phyloP scores from a whole-genome alignment of 768 basidiomycete genomes.

The Suillus subaureus region DNA sequence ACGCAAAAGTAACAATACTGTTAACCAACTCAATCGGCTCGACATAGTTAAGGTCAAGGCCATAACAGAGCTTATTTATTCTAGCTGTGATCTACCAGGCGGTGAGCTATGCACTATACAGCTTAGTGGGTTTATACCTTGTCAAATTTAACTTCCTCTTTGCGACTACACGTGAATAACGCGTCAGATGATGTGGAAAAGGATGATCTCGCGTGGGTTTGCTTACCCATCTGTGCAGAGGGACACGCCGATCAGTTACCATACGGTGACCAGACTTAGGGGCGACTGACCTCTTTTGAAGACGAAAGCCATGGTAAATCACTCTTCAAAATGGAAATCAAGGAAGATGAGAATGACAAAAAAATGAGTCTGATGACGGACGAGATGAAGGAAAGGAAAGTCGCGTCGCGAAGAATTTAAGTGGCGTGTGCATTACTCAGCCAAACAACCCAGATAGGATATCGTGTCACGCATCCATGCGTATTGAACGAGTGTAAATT shows the following conservation, averaged over 20 bases:
- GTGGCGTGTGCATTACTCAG: slow-evolving; percentile 21
- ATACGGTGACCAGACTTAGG: not conserved
- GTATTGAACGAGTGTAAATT: not conserved
- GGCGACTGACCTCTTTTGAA: slow-evolving; percentile 57
- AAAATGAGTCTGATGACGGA: slow-evolving; percentile 7
- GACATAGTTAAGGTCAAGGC: slow-evolving; percentile 88
- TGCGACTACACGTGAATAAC: slow-evolving; percentile 54
- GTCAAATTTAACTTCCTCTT: slow-evolving; percentile 92
- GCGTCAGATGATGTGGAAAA: slow-evolving; percentile 22
- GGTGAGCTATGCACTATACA: slow-evolving; percentile 21
- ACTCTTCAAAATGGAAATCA: slow-evolving; percentile 10
- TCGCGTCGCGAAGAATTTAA: slow-evolving; percentile 37
- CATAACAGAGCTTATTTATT: slow-evolving; percentile 92
- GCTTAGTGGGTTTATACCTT: slow-evolving; percentile 55
- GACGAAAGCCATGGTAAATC: slow-evolving; percentile 47
- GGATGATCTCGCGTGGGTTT: slow-evolving; percentile 9
- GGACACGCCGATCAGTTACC: slow-evolving; percentile 13
- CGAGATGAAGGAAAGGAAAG: slow-evolving; percentile 16
- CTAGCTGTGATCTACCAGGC: slow-evolving; percentile 74
- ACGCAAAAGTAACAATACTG: not conserved
- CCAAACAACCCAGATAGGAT: slow-evolving; percentile 24
- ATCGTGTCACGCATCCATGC: not conserved
- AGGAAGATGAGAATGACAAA: slow-evolving; percentile 25
- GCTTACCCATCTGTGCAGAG: slow-evolving; percentile 51
- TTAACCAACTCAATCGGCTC: slow-evolving; percentile 77